phyloP scores from a whole-genome alignment of 2,329 filamentous ascomycete genomes.

The Neurospora sp. region DNA sequence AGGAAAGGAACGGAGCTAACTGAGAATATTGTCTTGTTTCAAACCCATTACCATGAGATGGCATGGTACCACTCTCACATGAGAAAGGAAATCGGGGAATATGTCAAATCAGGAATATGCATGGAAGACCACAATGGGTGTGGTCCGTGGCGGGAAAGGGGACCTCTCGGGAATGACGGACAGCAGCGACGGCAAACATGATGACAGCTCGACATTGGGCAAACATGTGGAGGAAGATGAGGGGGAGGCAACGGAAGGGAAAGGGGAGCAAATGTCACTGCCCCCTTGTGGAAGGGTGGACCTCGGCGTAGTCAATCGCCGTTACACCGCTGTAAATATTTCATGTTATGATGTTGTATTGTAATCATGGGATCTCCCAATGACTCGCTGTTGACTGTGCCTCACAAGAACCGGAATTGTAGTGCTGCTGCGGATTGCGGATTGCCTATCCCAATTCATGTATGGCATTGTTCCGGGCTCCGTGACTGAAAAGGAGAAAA shows the following conservation, averaged over 20 bases:
- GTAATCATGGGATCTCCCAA: background rate
- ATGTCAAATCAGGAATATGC: background rate
- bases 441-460: background rate
- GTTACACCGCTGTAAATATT: background rate
- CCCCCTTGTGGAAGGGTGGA: background rate
- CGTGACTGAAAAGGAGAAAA: background rate
- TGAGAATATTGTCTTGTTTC: background rate
- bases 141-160: background rate
- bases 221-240: background rate
- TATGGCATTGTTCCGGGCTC: background rate
- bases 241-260: background rate
- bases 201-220: background rate
- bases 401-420: background rate
- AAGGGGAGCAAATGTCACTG: background rate
- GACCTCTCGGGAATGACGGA: background rate
- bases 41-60: background rate
- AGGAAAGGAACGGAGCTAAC: background rate
- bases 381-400: background rate
- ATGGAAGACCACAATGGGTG: background rate
- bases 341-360: background rate
- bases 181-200: background rate
- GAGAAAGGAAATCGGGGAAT: background rate
- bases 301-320: background rate
- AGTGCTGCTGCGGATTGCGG: background rate
- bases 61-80: background rate